Base-by-base conservation (phyloP, 2,329 filamentous ascomycete genomes). In the Teratosphaeria pseudoeucalypti region DNA sequence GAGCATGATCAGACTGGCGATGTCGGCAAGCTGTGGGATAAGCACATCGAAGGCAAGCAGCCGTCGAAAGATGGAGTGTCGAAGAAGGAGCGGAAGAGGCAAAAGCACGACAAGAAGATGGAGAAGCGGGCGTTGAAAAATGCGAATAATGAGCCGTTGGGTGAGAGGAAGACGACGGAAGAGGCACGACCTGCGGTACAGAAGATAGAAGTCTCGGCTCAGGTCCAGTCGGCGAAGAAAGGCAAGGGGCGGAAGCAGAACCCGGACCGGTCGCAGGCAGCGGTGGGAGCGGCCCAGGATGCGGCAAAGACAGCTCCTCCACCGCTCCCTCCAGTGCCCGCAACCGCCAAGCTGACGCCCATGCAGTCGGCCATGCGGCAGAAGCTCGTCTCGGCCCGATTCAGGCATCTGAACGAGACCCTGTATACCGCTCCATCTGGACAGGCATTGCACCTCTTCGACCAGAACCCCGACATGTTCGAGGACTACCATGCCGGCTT, bases 401-500 rank as follows among this genome's bases (percentile, higher is more conserved):
- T 99, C 82, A 90, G 94, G 64, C 91, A 97, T 75, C 85, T 99
- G 62, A 99, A 99, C 74, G 89, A 99, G 78, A 92, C 90, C 0
- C 85, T 99, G 14, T 99, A 99, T 78, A 97, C 92, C 4, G 89
- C 87, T 7, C 89, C 92, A 0, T 99, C 94, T 0, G 79, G 80
- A 39, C 85, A 94, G 65, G 89, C 94, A n/a, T 85, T 94, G 66
- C 77, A 82, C 56, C 84, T 97, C 27, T 97, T 99, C 78, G 79
- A 84, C 57, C 80, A 88, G 37, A 90, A 89, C 56, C 94, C 94
- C 0, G 90, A 95, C 71, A 92, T 97, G 82, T 99, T 97, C 76
- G 82, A 85, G 66, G 92, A 97, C 76, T 99, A 99, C 75, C 94
- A 99, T 76, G 87, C 91, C 62, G 94, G 94, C 37, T 99, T 99